Base-by-base conservation (phyloP, 2,329 filamentous ascomycete species). In the Spiromastix sp. region DNA sequence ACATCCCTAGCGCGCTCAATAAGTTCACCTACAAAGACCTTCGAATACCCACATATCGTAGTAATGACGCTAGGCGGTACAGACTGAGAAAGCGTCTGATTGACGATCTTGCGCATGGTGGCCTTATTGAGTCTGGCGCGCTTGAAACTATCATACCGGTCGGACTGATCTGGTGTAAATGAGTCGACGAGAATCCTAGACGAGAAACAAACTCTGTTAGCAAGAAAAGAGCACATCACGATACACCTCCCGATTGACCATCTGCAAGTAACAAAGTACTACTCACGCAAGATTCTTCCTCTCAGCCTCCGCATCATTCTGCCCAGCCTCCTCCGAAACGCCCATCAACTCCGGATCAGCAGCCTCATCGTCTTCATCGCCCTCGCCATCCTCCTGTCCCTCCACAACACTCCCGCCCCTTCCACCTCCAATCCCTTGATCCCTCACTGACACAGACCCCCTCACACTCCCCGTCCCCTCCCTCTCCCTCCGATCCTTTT, bases 81-180 rank as follows among this genome's bases (percentile, higher is more conserved):
- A 30, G 72, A 78, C 51, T 81, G 77, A 2, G 72, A 76, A 25
- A 81, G 67, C 2, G 76, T 78, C 51, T 78, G 74, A 47, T 81
- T 81, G 42, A 77, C 74, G 42, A 81, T 71, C 46, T 66, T 54
- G 38, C 67, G 65, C 10, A 71, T 57, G 1, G 64, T 67, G 33
- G 66, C 60, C 39, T 69, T 69, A 22, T 66, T 61, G 32, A 72
- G 49, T 44, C 67, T 69, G 5, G 63, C 57, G 11, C 67, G 63
- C 26, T 68, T 66, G 48, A 66, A 68, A 9, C 63, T 51, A 43
- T 68, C 64, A 38, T 69, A 69, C 34, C 67, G 60, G 33, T 61
- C 55, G 3, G 61, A 64, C 45, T 70, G 67, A 34, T 66, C 54
- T 2, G 56, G 55, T 31, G 62, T 66, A 38, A 70, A 68, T 8